These are phyloP conservation scores for Euphrasia confusa DNA, from an alignment of 257 asterid genomes.

Conservation along the genomic window DNA sequence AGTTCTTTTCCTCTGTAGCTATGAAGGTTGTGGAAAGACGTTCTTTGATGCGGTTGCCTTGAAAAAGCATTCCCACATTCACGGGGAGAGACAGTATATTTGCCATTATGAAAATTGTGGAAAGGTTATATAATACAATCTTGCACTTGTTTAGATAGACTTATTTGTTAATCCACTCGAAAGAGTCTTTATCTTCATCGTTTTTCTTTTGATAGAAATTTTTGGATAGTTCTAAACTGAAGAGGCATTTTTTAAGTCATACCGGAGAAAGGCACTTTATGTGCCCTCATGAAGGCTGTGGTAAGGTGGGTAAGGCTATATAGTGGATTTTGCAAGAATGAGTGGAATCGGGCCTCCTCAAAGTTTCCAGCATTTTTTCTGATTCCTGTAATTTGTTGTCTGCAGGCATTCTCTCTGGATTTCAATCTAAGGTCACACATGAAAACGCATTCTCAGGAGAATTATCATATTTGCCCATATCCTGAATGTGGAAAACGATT, in stretches of 20 bases:
- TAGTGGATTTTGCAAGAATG: background rate
- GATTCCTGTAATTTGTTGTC: background rate
- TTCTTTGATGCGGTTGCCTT: slow-evolving; percentile 94
- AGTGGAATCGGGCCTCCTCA: background rate
- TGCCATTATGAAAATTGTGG: slow-evolving; percentile 90
- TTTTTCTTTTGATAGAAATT: slow-evolving; percentile 49
- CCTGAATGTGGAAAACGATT: slow-evolving; percentile 96
- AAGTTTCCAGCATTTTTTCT: background rate
- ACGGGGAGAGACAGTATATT: slow-evolving; percentile 92
- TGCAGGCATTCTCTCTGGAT: slow-evolving; percentile 98
- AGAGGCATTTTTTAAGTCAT: slow-evolving; percentile 92
- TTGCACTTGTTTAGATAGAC: no score
- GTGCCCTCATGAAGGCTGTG: slow-evolving; percentile 99
- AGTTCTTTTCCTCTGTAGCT: slow-evolving; percentile 94
- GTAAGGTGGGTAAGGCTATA: slow-evolving; percentile 63
- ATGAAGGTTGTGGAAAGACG: slow-evolving; percentile 97
- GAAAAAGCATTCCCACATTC: slow-evolving; percentile 97
- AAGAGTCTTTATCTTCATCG: no score
- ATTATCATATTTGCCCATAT: slow-evolving; percentile 90
- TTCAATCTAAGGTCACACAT: slow-evolving; percentile 95
- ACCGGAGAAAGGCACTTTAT: slow-evolving; percentile 94
- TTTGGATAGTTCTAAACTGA: slow-evolving; percentile 96
- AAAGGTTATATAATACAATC: slow-evolving; percentile 37
- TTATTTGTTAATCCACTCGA: no score
- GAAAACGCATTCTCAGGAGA: slow-evolving; percentile 99